A percentile compares a stretch with the other conserved stretches of the same genome.
Evolutionary conservation across 352 stramenopile genomes (phyloP).

Genomic region (Phytophthora litchii): DNA sequence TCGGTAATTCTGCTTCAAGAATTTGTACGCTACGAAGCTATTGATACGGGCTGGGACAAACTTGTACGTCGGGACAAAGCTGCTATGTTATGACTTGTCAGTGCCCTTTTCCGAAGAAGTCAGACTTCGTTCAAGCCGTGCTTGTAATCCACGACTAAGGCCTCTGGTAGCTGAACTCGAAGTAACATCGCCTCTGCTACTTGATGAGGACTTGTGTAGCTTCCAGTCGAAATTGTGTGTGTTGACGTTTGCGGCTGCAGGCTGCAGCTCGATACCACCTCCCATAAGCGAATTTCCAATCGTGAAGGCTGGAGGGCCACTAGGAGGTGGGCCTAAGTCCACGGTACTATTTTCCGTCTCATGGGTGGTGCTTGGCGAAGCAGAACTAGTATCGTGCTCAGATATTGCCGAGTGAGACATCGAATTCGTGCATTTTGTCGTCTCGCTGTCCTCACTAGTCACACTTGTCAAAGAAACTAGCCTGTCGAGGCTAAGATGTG

Average conservation of each 20-base stretch:
- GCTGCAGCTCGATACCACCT: slow-evolving; percentile 79
- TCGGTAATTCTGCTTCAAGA: slow-evolving; percentile 9
- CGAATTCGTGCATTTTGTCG: slow-evolving; percentile 3
- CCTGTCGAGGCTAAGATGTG: slow-evolving; percentile 16
- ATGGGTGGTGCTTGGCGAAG: slow-evolving; percentile 12
- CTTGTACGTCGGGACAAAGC: slow-evolving; percentile 4
- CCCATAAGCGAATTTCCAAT: slow-evolving; percentile 86
- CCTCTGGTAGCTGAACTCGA: slow-evolving; percentile 2
- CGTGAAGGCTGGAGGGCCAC: slow-evolving; percentile 57
- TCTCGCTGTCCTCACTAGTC: slow-evolving; percentile 12
- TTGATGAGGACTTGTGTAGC: slow-evolving; percentile 34
- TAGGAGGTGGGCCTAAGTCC: slow-evolving; percentile 69
- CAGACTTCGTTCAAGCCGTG: slow-evolving; percentile 11
- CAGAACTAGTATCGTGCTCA: slow-evolving; percentile 6
- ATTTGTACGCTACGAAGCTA: slow-evolving; percentile 4
- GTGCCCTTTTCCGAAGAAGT: slow-evolving; percentile 5
- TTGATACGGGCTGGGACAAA: background rate
- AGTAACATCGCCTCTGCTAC: slow-evolving; percentile 5
- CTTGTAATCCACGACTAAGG: slow-evolving; percentile 19
- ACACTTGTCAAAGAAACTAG: slow-evolving; percentile 21
- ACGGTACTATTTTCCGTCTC: slow-evolving; percentile 15
- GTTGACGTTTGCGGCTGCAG: slow-evolving; percentile 75
- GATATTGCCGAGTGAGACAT: slow-evolving; percentile 3
- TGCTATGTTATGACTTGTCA: slow-evolving; percentile 18
- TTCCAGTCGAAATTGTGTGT: slow-evolving; percentile 87